phyloP scores from a whole-genome alignment of 129 eudicot genomes.

The Apium graveolens region DNA sequence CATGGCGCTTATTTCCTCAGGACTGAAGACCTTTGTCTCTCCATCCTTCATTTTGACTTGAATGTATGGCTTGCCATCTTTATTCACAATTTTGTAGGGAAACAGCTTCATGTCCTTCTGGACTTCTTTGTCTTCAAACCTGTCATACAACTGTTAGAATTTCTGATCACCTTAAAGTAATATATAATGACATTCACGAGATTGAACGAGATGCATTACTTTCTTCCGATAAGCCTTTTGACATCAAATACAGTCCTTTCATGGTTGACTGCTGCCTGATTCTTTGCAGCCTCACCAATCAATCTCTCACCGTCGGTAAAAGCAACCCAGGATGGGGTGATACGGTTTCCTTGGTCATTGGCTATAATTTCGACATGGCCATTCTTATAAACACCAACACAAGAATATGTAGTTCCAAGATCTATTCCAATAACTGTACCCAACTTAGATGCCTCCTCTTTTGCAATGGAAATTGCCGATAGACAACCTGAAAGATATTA shows the following conservation, averaged over 20 bases:
- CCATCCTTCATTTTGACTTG: conserved; percentile 47
- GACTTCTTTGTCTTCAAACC: conserved; percentile 62
- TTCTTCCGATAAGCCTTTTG: conserved; percentile 67
- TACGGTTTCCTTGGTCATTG: conserved; percentile 72
- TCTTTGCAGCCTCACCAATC: conserved; percentile 81
- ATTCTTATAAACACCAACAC: conserved; percentile 72
- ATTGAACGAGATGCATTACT: conserved; percentile 21
- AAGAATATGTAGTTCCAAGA: conserved; percentile 70
- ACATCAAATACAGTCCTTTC: conserved; percentile 65
- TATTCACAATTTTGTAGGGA: conserved; percentile 45
- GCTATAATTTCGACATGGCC: conserved; percentile 77
- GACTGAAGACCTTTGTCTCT: conserved; percentile 55
- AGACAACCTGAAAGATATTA: conserved; percentile 41
- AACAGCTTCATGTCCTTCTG: conserved; percentile 46
- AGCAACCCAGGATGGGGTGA: conserved; percentile 73
- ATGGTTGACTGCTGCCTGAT: conserved; percentile 60
- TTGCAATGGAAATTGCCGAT: conserved; percentile 52
- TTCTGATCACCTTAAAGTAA: not conserved
- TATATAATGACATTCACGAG: not conserved
- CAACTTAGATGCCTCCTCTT: conserved; percentile 58
- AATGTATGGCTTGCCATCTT: conserved; percentile 51
- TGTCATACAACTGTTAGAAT: conserved; percentile 12
- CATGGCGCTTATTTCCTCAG: conserved; percentile 60
- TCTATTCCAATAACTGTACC: conserved; percentile 76
- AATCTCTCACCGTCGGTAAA: conserved; percentile 67